A percentile compares a stretch with the other conserved stretches of the same genome.
phyloP scores from a whole-genome alignment of 2,329 filamentous ascomycete species.

The Chaetomium olivaceum region DNA sequence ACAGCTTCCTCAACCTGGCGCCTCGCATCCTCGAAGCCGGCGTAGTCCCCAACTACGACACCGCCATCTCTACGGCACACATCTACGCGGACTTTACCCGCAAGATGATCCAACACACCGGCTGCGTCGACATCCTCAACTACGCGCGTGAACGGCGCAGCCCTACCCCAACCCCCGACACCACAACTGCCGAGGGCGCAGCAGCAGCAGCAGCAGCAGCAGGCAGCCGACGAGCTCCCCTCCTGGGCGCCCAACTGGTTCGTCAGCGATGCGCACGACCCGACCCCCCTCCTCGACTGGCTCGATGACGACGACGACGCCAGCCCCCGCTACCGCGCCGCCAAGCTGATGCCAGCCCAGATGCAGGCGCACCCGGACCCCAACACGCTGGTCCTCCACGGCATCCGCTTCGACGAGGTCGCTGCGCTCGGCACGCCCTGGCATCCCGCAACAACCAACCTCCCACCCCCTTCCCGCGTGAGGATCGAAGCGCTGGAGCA shows the following conservation, averaged over 20 bases:
- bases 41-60: not conserved
- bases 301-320: not conserved
- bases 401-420: not conserved
- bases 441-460: not conserved
- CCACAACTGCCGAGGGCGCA: not conserved
- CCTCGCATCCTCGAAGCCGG: not conserved
- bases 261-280: not conserved
- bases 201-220: too few relatives aligned
- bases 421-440: not conserved
- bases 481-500: not conserved
- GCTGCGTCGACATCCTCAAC: not conserved
- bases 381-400: not conserved
- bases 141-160: not conserved
- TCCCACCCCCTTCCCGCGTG: not conserved
- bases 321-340: not conserved
- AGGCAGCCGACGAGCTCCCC: not conserved
- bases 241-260: not conserved
- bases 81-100: not conserved
- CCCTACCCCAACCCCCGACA: too few relatives aligned
- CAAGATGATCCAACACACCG: not conserved
- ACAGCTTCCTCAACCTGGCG: not conserved
- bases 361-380: not conserved
- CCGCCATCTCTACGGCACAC: not conserved
- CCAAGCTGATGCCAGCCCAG: not conserved
- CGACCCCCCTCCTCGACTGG: not conserved